These are phyloP conservation scores for Wakefieldia striispora DNA, from an alignment of 768 basidiomycete species.

Conservation along the genomic window DNA sequence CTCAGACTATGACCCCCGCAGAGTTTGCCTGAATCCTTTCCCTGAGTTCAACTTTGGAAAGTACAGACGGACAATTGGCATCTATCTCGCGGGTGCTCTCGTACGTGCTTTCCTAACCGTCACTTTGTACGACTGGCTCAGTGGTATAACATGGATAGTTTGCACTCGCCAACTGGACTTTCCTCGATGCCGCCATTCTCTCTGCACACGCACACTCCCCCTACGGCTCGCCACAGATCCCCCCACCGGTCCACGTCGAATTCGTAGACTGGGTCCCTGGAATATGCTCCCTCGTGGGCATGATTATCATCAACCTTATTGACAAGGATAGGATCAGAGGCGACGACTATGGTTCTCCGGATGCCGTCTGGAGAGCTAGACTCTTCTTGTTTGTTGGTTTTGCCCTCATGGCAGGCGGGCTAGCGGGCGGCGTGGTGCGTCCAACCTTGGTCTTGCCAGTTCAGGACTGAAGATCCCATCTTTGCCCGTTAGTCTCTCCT, in stretches of 20 bases:
- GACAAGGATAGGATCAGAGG: slow-evolving; percentile 88
- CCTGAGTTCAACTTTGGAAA: slow-evolving; percentile 73
- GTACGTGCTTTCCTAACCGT: slow-evolving; percentile 50
- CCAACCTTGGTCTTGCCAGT: background rate
- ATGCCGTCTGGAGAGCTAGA: slow-evolving; percentile 89
- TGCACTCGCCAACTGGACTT: slow-evolving; percentile 91
- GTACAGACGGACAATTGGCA: slow-evolving; percentile 78
- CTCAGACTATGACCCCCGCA: slow-evolving; percentile 78
- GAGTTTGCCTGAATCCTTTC: slow-evolving; percentile 86
- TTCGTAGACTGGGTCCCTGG: slow-evolving; percentile 99
- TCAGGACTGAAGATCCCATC: background rate
- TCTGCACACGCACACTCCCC: slow-evolving; percentile 84
- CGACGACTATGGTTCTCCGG: slow-evolving; percentile 78
- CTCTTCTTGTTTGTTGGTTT: slow-evolving; percentile 93
- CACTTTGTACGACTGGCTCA: background rate
- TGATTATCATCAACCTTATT: slow-evolving; percentile 89
- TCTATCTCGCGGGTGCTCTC: slow-evolving; percentile 89
- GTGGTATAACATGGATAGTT: slow-evolving; percentile 57
- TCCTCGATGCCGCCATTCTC: slow-evolving; percentile 89
- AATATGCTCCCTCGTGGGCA: slow-evolving; percentile 87
- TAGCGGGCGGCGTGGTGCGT: slow-evolving; percentile 96
- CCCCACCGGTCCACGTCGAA: slow-evolving; percentile 74
- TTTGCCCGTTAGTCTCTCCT: slow-evolving; percentile 62
- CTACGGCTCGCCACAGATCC: slow-evolving; percentile 64
- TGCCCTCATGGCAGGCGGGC: slow-evolving; percentile 94